Base-by-base conservation (phyloP, 2,329 filamentous ascomycete species). In the Pseudopyrenochaeta lycopersici region DNA sequence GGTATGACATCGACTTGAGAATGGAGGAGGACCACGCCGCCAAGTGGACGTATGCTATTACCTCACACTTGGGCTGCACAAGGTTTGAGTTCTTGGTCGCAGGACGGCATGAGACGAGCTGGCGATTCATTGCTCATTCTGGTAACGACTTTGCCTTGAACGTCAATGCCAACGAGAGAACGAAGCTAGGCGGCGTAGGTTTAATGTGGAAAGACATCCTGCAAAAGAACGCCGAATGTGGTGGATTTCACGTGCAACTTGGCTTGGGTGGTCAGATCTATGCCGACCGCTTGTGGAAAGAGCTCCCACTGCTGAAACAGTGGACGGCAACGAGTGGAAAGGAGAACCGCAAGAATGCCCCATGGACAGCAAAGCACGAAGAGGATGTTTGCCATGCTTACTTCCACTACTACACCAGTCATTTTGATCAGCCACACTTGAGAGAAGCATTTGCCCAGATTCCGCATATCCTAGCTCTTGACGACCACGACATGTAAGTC, bases 121-220 rank as follows among this genome's bases (percentile, higher is more conserved):
- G 95, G 95, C 89, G 94, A 20, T 98, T 98, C 73, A 90, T 98
- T 65, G 91, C 93, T 10, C 95, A 97, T 67, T 97, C 93, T 12
- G 94, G 94, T 3, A 98, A 98, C 70, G 95, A 99, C 73, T 99
- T 98, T 74, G 90, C 92, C 0, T 83, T 96, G 23, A 89, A 90
- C 60, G 95, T 96, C 1, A 92, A 88, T 58, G 89, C 92, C 49
- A 92, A 90, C 56, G 95, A 99, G 66, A 86, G 94, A 38, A 86
- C 88, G 29, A 91, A 90, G 66, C 84, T 98, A 1, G 95, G 95
- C 27, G 95, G 95, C 1, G 85, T 96, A 1, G 91, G 93, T 0
- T 91, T 95, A 71, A 96, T 99, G 94, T 99, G 95, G 95, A 98
- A 97, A 70, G 95, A 99, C 67, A 93, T 99, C 23, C 83, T 99